Conservation (phyloP, 2,329 filamentous ascomycete genomes). For the Mariannaea elegans region DNA sequence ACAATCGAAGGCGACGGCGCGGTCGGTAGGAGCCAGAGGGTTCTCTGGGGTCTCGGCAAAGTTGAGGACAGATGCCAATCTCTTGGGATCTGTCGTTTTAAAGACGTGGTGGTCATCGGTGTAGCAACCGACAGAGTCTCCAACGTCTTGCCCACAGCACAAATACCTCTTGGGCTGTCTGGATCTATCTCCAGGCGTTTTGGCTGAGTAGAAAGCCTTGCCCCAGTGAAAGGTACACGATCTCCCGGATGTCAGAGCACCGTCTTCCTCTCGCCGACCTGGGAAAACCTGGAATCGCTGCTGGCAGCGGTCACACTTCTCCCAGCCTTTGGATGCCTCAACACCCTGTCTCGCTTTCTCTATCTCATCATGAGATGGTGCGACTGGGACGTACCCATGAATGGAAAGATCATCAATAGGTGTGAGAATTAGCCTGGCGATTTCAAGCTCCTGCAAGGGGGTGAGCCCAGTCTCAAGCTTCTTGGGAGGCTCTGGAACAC, state of each 20-base stretch:
- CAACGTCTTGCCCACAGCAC: constrained; percentile 82
- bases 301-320: constrained; percentile 87
- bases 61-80: constrained; percentile 80
- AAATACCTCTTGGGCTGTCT: constrained; percentile 70
- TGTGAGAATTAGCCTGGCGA: constrained; percentile 71
- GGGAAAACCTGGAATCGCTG: constrained; percentile 93
- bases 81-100: constrained; percentile 79
- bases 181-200: constrained; percentile 64
- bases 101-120: constrained; percentile 81
- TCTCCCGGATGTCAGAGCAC: constrained; percentile 78
- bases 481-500: constrained; percentile 51
- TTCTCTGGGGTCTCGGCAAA: constrained; percentile 82
- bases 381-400: constrained; percentile 77
- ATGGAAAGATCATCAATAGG: constrained; percentile 69
- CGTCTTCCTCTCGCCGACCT: constrained; percentile 80
- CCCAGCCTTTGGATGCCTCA: constrained; percentile 76
- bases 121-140: constrained; percentile 79
- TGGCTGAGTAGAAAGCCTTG: constrained; percentile 68
- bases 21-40: constrained; percentile 55
- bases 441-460: constrained; percentile 70
- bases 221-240: constrained; percentile 84
- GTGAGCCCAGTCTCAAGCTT: constrained; percentile 76
- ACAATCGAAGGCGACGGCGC: constrained; percentile 88
- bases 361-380: constrained; percentile 74
- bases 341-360: constrained; percentile 71